Evolutionary conservation across 495 filamentous ascomycete genomes (phyloP).

Genomic region (Trypethelium eluteriae): DNA sequence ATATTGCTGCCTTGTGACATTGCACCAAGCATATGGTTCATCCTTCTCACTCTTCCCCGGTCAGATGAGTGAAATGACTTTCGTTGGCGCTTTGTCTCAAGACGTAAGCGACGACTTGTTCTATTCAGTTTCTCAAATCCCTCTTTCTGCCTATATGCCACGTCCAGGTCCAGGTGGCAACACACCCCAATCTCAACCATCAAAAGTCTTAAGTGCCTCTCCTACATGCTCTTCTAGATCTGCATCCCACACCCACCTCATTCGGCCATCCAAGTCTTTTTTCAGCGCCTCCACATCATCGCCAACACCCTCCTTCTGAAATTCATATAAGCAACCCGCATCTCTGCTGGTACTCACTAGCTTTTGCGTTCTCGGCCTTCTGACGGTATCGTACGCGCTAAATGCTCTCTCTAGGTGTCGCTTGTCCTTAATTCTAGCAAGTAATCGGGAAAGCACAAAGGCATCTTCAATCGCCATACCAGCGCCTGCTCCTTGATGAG

Average conservation of each 20-base stretch:
- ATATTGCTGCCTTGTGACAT: background rate
- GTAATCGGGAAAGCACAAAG: slow-evolving; percentile 48
- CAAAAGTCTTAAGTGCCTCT: slow-evolving; percentile 17
- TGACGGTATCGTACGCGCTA: slow-evolving; percentile 51
- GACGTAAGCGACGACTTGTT: no score
- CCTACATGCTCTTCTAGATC: slow-evolving; percentile 30
- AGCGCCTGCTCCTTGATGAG: slow-evolving; percentile 62
- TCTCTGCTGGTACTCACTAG: slow-evolving; percentile 28
- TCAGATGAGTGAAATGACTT: no score
- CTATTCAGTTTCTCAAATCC: no score
- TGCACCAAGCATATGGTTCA: no score
- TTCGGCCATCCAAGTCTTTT: slow-evolving; percentile 39
- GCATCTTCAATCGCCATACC: slow-evolving; percentile 65
- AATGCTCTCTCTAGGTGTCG: slow-evolving; percentile 47
- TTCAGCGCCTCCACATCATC: slow-evolving; percentile 33
- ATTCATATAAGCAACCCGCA: slow-evolving; percentile 31
- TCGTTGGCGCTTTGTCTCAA: no score
- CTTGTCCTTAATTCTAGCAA: slow-evolving; percentile 38
- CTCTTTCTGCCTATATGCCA: no score
- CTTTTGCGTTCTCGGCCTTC: slow-evolving; percentile 40
- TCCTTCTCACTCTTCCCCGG: no score
- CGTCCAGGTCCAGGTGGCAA: no score
- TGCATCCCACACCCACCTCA: slow-evolving; percentile 60
- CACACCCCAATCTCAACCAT: background rate
- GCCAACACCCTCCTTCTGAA: slow-evolving; percentile 26